Evolutionary conservation across 192 early-diverging fungal genomes (phyloP), one percentile per base, ranked within the genome.

Genomic region (Gigaspora rosea): DNA sequence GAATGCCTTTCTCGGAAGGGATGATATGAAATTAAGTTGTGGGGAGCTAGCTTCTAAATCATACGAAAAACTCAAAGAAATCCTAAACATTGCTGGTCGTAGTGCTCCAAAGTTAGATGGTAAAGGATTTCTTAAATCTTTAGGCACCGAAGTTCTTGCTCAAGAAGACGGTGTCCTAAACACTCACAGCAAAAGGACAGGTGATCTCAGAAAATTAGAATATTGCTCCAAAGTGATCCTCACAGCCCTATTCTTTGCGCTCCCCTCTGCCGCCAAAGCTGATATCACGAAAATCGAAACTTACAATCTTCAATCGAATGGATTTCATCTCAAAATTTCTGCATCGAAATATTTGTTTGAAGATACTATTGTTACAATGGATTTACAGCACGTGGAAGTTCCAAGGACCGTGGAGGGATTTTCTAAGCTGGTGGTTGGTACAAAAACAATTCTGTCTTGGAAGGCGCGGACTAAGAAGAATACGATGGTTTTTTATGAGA

Each of bases 321-420:
- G 36, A 36, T 67, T 67, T 67, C 65, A 9, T 12, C 65, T 67
- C 7, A 36, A 62, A 62, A 62, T 62, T 16, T 62, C 61, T 16
- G n/a, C n/a, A 62, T 62, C 61, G 18, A 62, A 62, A 4, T 67
- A 41, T 48, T 41, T 67, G 10, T 67, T 67, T 67, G 65, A 67
- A 67, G 22, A 67, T 15, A 67, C 41, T 11, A 41, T 67, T 22
- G 22, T 67, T 8, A 47, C 35, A 11, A 67, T 67, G 65, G 65
- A 67, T 36, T 46, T 67, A 4, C 35, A 33, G 20, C 33, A 46
- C 46, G 36, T 67, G 7, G 65, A 67, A 48, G 20, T 67, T 20
- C 46, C 46, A 27, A 67, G 65, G 11, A 67, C 15, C 27, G 27
- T 27, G 27, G 27, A 27, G 27, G 27, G 27, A 27, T 48, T 62